Percentiles rank a stretch among this genome's conserved stretches.
These are phyloP conservation scores for Elasticomyces elasticus DNA, from an alignment of 495 filamentous ascomycete genomes.

Conservation along the genomic window DNA sequence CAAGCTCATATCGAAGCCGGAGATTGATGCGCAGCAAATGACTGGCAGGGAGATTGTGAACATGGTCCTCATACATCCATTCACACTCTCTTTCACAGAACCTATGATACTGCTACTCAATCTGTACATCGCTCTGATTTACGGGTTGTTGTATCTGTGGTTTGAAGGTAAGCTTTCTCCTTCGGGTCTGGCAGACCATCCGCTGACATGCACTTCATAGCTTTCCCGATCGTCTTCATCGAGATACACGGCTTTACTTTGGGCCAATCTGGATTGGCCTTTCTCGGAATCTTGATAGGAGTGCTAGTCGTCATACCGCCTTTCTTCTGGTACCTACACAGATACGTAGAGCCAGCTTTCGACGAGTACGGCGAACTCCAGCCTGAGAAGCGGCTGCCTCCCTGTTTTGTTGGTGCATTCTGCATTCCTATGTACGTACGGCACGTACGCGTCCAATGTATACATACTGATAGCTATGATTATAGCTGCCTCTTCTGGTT, in stretches of 20 bases:
- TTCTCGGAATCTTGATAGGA: conserved; percentile 42
- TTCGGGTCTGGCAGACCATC: neutral
- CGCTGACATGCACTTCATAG: neutral
- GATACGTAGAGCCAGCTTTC: conserved; percentile 34
- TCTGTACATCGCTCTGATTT: conserved; percentile 44
- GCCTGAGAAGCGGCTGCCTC: conserved; percentile 37
- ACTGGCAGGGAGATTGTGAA: conserved; percentile 32
- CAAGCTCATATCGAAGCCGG: conserved; percentile 29
- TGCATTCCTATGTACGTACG: conserved; percentile 40
- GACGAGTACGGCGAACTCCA: conserved; percentile 33
- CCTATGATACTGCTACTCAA: conserved; percentile 44
- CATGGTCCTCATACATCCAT: no score
- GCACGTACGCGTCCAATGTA: conserved; percentile 31
- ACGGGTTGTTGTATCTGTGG: conserved; percentile 47
- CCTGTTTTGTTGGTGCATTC: conserved; percentile 38
- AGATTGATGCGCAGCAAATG: conserved; percentile 29
- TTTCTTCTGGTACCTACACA: conserved; percentile 40
- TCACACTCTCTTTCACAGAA: no score
- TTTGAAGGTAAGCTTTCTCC: conserved; percentile 38
- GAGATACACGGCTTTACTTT: conserved; percentile 41
- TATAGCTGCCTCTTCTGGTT: no score
- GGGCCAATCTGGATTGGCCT: conserved; percentile 40
- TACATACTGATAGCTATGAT: conserved; percentile 48
- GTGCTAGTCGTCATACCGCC: conserved; percentile 33
- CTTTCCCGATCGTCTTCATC: conserved; percentile 43